These are phyloP conservation scores for Talaromyces stipitatus DNA, from an alignment of 495 filamentous ascomycete species.

Conservation along the genomic window DNA sequence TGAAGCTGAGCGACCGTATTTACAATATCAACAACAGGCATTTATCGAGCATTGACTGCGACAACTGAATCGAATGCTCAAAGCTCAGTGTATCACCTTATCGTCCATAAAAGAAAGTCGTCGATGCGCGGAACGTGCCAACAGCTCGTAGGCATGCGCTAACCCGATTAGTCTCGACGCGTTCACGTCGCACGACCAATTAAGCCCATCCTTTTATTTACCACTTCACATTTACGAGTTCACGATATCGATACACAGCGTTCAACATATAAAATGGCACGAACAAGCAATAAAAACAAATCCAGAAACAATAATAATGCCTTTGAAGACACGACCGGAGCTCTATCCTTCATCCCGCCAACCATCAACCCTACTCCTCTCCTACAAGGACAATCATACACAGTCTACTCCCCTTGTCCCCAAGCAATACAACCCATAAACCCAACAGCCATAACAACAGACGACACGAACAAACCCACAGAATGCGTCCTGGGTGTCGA, in stretches of 20 bases:
- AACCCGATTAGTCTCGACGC: constrained; percentile 3
- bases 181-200: not conserved
- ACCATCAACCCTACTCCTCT: constrained; percentile 58
- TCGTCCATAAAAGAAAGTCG: not conserved
- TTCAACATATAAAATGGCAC: not conserved
- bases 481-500: constrained; percentile 79
- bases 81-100: not conserved
- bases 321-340: constrained; percentile 45
- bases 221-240: not conserved
- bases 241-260: not conserved
- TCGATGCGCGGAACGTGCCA: not conserved
- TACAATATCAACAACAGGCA: not conserved
- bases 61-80: not conserved
- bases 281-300: not conserved
- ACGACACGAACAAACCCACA: constrained; percentile 17
- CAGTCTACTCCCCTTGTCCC: constrained; percentile 71
- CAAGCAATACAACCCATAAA: constrained; percentile 35
- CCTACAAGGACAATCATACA: constrained; percentile 68
- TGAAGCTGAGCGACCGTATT: not conserved
- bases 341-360: constrained; percentile 66
- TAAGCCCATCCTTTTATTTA: not conserved
- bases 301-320: not conserved
- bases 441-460: constrained; percentile 11
- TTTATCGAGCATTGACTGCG: not conserved
- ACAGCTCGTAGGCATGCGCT: constrained; percentile 2